phyloP scores from a whole-genome alignment of 352 stramenopile species.

The Pythium chondricola region DNA sequence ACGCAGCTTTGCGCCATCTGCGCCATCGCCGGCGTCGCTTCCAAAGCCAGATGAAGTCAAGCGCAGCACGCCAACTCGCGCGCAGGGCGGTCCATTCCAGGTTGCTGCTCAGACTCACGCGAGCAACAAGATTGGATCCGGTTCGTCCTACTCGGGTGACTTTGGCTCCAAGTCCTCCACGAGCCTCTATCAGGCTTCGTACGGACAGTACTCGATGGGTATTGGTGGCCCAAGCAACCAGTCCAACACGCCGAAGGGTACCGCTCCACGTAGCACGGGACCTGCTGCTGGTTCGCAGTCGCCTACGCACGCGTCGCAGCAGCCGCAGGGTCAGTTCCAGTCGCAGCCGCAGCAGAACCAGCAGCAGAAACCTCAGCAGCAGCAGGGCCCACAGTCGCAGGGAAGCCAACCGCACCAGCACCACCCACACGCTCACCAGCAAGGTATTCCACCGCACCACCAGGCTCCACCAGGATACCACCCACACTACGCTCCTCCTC shows the following conservation, averaged over 20 bases:
- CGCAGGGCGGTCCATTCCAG: constrained; percentile 42
- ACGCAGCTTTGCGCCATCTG: constrained; percentile 53
- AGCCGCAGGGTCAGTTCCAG: constrained; percentile 24
- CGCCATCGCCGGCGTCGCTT: constrained; percentile 77
- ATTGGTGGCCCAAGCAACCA: constrained; percentile 37
- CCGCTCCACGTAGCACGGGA: constrained; percentile 5
- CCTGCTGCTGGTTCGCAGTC: constrained; percentile 37
- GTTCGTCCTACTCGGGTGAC: constrained; percentile 39
- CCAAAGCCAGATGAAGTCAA: constrained; percentile 85
- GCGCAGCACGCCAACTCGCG: constrained; percentile 55
- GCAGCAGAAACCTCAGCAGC: constrained; percentile 16
- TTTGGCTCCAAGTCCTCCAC: constrained; percentile 46
- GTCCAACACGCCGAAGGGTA: constrained; percentile 57
- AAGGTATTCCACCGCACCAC: constrained; percentile 50
- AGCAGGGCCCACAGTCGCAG: constrained; percentile 20
- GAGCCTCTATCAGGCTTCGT: constrained; percentile 69
- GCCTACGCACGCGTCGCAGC: constrained; percentile 40
- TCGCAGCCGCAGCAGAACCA: constrained; percentile 22
- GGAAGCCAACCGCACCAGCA: constrained; percentile 24
- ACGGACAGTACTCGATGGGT: constrained; percentile 81
- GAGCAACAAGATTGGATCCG: constrained; percentile 48
- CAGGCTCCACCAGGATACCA: constrained; percentile 73
- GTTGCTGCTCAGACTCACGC: constrained; percentile 35
- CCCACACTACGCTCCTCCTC: constrained; percentile 72
- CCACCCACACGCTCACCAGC: constrained; percentile 31